Percentiles rank a stretch among this genome's conserved stretches.
phyloP scores from a whole-genome alignment of 805 yeast genomes.

The Wickerhamiella sorbophila region DNA sequence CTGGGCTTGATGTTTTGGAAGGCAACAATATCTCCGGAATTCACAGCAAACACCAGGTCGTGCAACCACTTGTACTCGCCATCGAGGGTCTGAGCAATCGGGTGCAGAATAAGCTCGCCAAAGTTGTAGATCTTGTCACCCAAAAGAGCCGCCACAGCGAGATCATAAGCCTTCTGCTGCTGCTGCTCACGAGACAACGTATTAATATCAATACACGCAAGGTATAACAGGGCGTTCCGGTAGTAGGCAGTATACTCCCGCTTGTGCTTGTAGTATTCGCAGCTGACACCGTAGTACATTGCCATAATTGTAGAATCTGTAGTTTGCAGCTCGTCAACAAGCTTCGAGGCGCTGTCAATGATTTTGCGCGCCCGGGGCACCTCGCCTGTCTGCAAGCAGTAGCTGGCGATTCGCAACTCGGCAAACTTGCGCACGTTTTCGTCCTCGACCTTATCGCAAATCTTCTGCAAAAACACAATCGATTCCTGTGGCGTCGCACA shows the following conservation, averaged over 20 bases:
- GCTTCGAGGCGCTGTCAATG: constrained; percentile 44
- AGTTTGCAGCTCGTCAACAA: constrained; percentile 40
- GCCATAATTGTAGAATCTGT: constrained; percentile 58
- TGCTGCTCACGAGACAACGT: constrained; percentile 29
- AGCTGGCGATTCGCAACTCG: constrained; percentile 61
- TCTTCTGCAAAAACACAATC: constrained; percentile 33
- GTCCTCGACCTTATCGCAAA: constrained; percentile 34
- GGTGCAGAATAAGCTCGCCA: constrained; percentile 88
- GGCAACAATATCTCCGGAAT: constrained; percentile 57
- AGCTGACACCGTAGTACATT: constrained; percentile 65
- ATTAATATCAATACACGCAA: constrained; percentile 52
- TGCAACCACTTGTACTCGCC: constrained; percentile 54
- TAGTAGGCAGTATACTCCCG: constrained; percentile 73
- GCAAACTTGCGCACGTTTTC: constrained; percentile 36
- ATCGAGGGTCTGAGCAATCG: constrained; percentile 46
- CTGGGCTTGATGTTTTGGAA: constrained; percentile 40
- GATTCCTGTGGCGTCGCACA: constrained; percentile 33
- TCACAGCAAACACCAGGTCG: constrained; percentile 53
- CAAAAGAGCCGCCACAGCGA: constrained; percentile 71
- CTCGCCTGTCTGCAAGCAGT: constrained; percentile 41
- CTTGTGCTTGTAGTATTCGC: constrained; percentile 59
- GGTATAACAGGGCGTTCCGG: constrained; percentile 62
- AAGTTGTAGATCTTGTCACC: constrained; percentile 91
- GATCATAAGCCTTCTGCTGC: constrained; percentile 51
- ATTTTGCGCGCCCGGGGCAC: constrained; percentile 49